Evolutionary conservation across 2,329 filamentous ascomycete genomes (phyloP).

Genomic region (Aspergillus fischeri): DNA sequence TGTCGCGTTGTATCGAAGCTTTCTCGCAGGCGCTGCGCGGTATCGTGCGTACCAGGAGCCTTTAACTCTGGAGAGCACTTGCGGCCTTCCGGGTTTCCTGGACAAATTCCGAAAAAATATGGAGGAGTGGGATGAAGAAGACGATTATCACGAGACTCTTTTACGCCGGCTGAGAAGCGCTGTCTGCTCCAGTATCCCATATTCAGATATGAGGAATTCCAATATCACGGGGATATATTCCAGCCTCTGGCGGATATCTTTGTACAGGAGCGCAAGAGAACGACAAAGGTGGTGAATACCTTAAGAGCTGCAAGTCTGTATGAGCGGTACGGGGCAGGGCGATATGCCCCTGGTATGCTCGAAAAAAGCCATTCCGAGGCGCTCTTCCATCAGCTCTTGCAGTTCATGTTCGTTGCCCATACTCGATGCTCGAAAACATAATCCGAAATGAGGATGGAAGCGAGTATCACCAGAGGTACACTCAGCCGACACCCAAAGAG

Average conservation of each 20-base stretch:
- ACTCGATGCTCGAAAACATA: background rate
- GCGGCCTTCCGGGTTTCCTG: background rate
- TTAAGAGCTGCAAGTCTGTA: background rate
- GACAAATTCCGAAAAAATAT: background rate
- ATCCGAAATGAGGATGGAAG: no score
- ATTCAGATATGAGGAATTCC: no score
- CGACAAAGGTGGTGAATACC: background rate
- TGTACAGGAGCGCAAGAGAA: background rate
- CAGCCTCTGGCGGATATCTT: background rate
- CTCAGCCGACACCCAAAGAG: background rate
- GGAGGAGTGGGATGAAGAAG: no score
- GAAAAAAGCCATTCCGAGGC: background rate
- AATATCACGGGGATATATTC: background rate
- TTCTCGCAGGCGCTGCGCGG: slow-evolving; percentile 3
- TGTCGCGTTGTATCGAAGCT: slow-evolving; percentile 2
- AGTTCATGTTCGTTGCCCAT: slow-evolving; percentile 2
- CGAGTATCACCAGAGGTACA: background rate
- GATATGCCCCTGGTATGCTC: background rate
- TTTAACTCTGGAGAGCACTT: background rate
- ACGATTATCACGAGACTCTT: no score
- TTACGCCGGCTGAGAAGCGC: no score
- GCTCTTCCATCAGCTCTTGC: slow-evolving; percentile 2
- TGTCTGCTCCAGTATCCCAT: no score
- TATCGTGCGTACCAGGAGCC: slow-evolving; percentile 1
- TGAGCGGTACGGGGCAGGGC: background rate